These are phyloP conservation scores for Cryphonectria naterciae DNA, from an alignment of 2,329 filamentous ascomycete species.

Conservation along the genomic window DNA sequence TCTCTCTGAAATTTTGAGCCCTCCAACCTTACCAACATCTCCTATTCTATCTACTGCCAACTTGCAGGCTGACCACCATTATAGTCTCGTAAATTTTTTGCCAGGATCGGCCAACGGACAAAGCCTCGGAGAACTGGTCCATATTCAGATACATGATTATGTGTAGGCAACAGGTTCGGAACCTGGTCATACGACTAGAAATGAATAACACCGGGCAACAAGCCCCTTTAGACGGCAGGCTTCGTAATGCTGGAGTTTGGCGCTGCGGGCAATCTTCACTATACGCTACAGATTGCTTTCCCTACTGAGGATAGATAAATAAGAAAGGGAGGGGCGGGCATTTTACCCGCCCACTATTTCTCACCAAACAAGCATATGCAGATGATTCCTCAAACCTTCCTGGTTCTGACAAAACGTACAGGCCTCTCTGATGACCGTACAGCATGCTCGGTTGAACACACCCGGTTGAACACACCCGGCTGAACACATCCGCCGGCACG, in stretches of 20 bases:
- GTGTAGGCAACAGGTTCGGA: neutral
- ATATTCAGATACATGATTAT: neutral
- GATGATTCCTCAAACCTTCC: neutral
- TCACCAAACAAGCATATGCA: neutral
- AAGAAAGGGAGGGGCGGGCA: neutral
- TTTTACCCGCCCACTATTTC: neutral
- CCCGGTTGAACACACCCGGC: neutral
- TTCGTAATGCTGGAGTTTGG: neutral
- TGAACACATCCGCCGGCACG: too few relatives aligned
- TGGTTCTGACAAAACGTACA: neutral
- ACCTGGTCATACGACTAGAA: neutral
- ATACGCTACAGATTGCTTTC: neutral
- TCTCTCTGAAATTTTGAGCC: conserved; percentile 51
- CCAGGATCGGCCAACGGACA: neutral
- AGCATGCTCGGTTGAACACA: neutral
- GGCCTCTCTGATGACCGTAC: neutral
- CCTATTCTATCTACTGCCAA: neutral
- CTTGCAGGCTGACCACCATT: neutral
- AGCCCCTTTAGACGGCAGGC: neutral
- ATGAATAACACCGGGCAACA: neutral
- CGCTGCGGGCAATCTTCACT: neutral
- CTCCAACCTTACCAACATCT: neutral
- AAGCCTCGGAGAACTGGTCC: neutral
- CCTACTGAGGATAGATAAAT: neutral
- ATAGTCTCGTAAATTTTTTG: neutral